A percentile compares a stretch with the other conserved stretches of the same genome.
phyloP scores from a whole-genome alignment of 371 early-diverging fungal genomes.

The Rhizomucor pusillus region DNA sequence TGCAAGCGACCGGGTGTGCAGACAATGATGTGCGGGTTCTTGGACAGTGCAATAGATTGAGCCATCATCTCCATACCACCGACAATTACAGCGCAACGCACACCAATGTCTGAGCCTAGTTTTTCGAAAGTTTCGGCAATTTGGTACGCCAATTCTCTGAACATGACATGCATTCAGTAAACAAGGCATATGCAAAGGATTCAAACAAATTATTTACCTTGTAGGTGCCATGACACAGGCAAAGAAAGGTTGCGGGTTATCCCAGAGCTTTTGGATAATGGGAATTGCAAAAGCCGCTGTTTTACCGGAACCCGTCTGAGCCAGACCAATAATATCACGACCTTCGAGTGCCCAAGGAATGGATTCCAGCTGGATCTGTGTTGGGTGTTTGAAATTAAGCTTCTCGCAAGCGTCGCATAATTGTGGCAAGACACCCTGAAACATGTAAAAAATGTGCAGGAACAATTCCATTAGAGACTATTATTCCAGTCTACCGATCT shows the following conservation, averaged over 20 bases:
- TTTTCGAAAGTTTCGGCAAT: constrained; percentile 93
- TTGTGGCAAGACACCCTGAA: constrained; percentile 78
- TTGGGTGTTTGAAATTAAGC: constrained; percentile 87
- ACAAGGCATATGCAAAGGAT: background rate
- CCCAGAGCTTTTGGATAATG: constrained; percentile 90
- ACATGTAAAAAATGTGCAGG: background rate
- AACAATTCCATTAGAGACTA: background rate
- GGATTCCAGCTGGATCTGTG: constrained; percentile 90
- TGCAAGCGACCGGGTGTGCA: constrained; percentile 98
- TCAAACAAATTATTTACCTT: no score
- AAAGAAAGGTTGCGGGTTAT: constrained; percentile 86
- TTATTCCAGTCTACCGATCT: background rate
- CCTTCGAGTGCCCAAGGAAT: constrained; percentile 90
- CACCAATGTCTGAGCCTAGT: constrained; percentile 90
- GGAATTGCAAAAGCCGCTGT: constrained; percentile 98
- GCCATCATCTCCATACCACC: constrained; percentile 98
- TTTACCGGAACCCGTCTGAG: constrained; percentile 97
- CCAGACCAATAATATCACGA: constrained; percentile 94
- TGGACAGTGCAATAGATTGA: constrained; percentile 91
- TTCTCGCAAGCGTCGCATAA: constrained; percentile 87
- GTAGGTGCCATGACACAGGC: constrained; percentile 98
- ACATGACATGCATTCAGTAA: no score
- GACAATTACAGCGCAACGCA: constrained; percentile 91
- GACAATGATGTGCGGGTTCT: constrained; percentile 94
- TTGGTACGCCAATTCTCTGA: constrained; percentile 93